Percentiles rank a stretch among this genome's conserved stretches.
phyloP scores from a whole-genome alignment of 2,329 filamentous ascomycete species.

The Clarireedia hainanense region DNA sequence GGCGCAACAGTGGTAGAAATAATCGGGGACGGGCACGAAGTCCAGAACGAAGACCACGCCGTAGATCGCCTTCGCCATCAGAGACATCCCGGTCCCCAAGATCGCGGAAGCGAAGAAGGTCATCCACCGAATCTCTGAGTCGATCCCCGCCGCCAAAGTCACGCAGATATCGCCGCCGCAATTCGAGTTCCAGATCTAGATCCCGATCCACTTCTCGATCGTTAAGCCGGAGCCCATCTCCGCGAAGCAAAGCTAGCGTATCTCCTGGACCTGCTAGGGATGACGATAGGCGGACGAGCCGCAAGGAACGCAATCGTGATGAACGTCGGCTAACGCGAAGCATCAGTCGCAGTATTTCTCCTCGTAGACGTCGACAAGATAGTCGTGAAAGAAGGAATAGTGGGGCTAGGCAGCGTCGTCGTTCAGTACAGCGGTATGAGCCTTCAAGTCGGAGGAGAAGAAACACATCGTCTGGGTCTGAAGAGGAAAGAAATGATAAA shows the following conservation, averaged over 20 bases:
- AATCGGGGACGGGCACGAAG: slow-evolving; percentile 25
- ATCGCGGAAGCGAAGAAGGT: slow-evolving; percentile 25
- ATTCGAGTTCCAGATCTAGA: slow-evolving; percentile 26
- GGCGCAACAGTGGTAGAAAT: slow-evolving; percentile 24
- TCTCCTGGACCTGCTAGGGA: slow-evolving; percentile 22
- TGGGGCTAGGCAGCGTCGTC: slow-evolving; percentile 26
- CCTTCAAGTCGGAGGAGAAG: slow-evolving; percentile 36
- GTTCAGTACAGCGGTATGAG: slow-evolving; percentile 30
- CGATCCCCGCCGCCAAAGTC: slow-evolving; percentile 25
- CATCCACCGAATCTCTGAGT: slow-evolving; percentile 23
- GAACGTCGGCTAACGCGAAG: slow-evolving; percentile 30
- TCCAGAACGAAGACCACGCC: slow-evolving; percentile 25
- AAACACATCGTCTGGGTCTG: slow-evolving; percentile 39
- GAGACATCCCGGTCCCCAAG: slow-evolving; percentile 23
- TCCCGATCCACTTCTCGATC: slow-evolving; percentile 26
- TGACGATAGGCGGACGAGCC: slow-evolving; percentile 15
- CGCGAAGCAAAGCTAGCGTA: slow-evolving; percentile 9
- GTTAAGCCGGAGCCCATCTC: slow-evolving; percentile 20
- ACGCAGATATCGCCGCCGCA: slow-evolving; percentile 20
- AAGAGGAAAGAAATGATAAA: slow-evolving; percentile 42
- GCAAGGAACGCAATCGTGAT: slow-evolving; percentile 23
- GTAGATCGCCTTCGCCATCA: slow-evolving; percentile 22
- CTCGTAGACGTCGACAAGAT: slow-evolving; percentile 23
- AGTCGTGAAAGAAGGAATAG: slow-evolving; percentile 22
- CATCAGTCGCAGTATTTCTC: slow-evolving; percentile 29